Conservation (phyloP, 192 early-diverging fungal species). For the Dispira simplex region DNA sequence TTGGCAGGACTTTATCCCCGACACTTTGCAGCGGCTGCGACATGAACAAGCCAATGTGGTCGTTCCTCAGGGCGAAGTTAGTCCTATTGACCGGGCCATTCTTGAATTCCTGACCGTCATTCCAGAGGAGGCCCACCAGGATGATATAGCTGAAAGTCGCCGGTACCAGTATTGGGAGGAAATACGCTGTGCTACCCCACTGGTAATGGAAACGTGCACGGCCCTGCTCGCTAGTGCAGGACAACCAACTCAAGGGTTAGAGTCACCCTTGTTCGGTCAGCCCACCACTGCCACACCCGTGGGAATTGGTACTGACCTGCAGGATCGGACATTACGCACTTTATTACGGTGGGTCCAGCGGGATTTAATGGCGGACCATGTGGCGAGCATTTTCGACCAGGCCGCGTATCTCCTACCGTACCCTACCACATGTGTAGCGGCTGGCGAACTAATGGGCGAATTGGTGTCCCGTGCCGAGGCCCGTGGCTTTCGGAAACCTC, state of each 20-base stretch:
- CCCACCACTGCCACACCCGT: neutral
- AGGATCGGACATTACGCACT: neutral
- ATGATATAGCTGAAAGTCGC: neutral
- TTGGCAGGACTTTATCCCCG: neutral
- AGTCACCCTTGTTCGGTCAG: neutral
- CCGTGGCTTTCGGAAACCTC: neutral
- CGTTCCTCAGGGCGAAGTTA: neutral
- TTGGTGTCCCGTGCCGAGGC: neutral
- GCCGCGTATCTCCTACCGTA: neutral
- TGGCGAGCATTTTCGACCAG: neutral
- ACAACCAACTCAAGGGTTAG: neutral
- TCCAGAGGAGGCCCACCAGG: slow-evolving; percentile 1
- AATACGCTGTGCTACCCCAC: neutral
- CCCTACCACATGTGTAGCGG: neutral
- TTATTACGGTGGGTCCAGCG: neutral
- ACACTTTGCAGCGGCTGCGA: neutral
- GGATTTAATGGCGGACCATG: neutral
- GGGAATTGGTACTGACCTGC: neutral
- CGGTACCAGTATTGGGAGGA: neutral
- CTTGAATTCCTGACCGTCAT: slow-evolving; percentile 6
- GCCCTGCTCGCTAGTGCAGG: neutral
- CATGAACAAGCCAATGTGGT: neutral
- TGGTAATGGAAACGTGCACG: neutral
- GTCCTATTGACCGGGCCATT: slow-evolving; percentile 3
- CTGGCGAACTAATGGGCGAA: neutral